A percentile compares a stretch with the other conserved stretches of the same genome.
These are phyloP conservation scores for Fraxinus xanthoxyloides DNA, from an alignment of 305 asterid species.

Conservation along the genomic window DNA sequence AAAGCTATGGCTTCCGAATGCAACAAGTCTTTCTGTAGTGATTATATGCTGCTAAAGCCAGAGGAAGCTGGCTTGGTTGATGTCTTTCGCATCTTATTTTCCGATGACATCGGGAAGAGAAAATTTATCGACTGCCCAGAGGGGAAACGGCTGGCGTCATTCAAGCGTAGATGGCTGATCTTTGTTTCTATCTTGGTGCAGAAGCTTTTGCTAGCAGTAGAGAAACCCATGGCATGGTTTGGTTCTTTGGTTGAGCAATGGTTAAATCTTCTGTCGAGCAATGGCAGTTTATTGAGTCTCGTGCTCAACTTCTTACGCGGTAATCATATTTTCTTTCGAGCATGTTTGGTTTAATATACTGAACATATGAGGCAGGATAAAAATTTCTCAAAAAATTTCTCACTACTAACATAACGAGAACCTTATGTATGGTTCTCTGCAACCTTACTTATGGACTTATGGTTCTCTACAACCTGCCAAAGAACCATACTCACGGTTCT, in stretches of 20 bases:
- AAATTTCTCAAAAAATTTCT: too few species aligned
- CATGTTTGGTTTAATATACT: not conserved
- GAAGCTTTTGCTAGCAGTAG: slow-evolving; percentile 28
- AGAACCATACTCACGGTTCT: not conserved
- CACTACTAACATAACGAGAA: too few species aligned
- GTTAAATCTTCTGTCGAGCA: slow-evolving; percentile 40
- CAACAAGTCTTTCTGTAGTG: slow-evolving; percentile 39
- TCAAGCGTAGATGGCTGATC: slow-evolving; percentile 43
- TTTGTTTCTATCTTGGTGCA: slow-evolving; percentile 36
- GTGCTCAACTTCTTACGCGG: slow-evolving; percentile 36
- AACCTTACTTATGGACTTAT: too few species aligned
- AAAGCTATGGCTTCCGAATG: slow-evolving; percentile 25
- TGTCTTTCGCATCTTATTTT: slow-evolving; percentile 32
- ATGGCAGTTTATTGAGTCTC: slow-evolving; percentile 38
- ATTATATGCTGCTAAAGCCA: slow-evolving; percentile 44
- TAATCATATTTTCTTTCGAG: not conserved
- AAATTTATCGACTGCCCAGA: slow-evolving; percentile 40
- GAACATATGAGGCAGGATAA: not conserved
- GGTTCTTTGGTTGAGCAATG: slow-evolving; percentile 50
- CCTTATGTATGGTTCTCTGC: too few species aligned
- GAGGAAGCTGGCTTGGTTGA: slow-evolving; percentile 40
- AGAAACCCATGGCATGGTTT: slow-evolving; percentile 33
- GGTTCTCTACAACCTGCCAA: too few species aligned
- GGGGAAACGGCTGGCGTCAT: slow-evolving; percentile 25
- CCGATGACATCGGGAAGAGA: slow-evolving; percentile 29